phyloP scores from a whole-genome alignment of 2,329 filamentous ascomycete genomes.

The Triangularia verruculosa region DNA sequence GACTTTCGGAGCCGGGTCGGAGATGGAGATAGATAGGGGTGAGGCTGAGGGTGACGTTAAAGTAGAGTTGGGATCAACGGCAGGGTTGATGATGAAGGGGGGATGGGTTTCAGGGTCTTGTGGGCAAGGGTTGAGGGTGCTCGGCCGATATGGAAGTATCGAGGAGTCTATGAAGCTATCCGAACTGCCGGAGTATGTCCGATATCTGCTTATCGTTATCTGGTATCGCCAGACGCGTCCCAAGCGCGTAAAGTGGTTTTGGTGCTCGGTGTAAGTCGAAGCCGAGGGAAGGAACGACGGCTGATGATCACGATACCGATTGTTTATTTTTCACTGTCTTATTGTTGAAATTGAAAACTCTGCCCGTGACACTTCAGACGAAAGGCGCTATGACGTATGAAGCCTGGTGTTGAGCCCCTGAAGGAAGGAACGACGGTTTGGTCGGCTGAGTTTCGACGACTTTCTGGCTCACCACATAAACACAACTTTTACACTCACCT shows the following conservation, averaged over 20 bases:
- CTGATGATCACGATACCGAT: neutral
- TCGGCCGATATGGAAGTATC: neutral
- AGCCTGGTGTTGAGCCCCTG: neutral
- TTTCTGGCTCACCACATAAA: neutral
- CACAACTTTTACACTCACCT: neutral
- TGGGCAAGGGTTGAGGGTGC: neutral
- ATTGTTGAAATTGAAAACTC: neutral
- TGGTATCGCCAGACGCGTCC: neutral
- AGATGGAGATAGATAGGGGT: neutral
- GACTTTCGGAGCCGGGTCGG: neutral
- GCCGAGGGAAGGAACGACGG: neutral
- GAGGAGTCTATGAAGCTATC: neutral
- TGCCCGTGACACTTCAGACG: neutral
- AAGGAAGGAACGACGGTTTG: neutral
- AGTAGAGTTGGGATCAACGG: neutral
- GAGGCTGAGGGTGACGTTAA: neutral
- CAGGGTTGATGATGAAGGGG: neutral
- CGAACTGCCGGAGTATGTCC: neutral
- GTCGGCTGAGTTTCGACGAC: neutral
- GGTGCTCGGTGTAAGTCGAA: neutral
- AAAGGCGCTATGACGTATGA: neutral
- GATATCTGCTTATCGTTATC: neutral
- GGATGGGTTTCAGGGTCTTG: neutral
- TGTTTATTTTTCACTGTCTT: neutral
- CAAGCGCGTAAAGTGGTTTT: neutral